Conservation (phyloP, 495 filamentous ascomycete genomes). For the Hypoxylon subgilvum region DNA sequence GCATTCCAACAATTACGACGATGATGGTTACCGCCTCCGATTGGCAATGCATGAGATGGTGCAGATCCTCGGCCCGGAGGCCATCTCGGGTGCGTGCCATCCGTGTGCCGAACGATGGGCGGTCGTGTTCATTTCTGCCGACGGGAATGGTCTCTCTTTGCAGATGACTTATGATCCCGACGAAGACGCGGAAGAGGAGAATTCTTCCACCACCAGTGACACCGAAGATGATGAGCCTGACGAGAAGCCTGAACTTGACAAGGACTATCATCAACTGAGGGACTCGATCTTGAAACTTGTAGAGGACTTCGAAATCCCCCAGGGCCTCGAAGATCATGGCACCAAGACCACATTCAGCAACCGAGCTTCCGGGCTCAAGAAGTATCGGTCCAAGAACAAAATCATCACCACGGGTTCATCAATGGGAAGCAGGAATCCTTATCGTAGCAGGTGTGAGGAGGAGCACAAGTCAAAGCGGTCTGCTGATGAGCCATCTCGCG, state of each 20-base stretch:
- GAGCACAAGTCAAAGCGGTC: conserved; percentile 40
- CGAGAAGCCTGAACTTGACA: conserved; percentile 72
- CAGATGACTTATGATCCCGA: conserved; percentile 75
- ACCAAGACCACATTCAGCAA: conserved; percentile 67
- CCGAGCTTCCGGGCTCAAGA: conserved; percentile 59
- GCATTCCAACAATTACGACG: conserved; percentile 55
- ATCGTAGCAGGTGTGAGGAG: conserved; percentile 52
- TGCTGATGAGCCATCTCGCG: conserved; percentile 41
- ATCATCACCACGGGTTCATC: conserved; percentile 54
- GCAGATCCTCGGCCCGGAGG: conserved; percentile 65
- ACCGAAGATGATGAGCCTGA: conserved; percentile 67
- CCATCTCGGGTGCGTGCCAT: conserved; percentile 66
- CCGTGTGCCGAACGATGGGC: conserved; percentile 76
- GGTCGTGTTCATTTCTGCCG: conserved; percentile 74
- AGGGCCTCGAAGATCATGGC: conserved; percentile 60
- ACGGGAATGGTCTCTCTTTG: conserved; percentile 71
- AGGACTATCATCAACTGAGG: conserved; percentile 82
- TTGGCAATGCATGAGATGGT: conserved; percentile 70
- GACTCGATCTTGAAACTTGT: conserved; percentile 82
- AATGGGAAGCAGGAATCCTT: conserved; percentile 63
- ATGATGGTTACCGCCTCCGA: conserved; percentile 61
- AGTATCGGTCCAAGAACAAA: conserved; percentile 57
- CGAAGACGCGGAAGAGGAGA: conserved; percentile 67
- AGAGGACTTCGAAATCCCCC: conserved; percentile 77
- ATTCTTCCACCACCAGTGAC: conserved; percentile 67